Evolutionary conservation across 202 grass and related monocot genomes (phyloP).

Genomic region (Brachypodium distachyon): DNA sequence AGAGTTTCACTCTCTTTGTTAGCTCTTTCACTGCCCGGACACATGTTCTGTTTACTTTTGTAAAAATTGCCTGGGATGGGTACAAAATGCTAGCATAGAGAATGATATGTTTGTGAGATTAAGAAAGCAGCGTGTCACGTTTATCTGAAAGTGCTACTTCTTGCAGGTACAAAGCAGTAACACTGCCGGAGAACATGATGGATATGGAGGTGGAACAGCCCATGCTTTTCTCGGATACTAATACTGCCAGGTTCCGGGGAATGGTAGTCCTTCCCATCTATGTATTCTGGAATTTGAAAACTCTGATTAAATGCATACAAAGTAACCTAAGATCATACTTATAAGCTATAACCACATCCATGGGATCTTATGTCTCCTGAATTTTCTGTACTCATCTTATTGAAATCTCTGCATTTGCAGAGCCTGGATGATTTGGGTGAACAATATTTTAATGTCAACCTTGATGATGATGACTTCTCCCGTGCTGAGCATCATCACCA

Average conservation of each 20-base stretch:
- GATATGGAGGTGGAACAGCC: slow-evolving; percentile 58
- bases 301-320: neutral
- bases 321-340: neutral
- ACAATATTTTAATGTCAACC: slow-evolving; percentile 67
- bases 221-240: slow-evolving; percentile 32
- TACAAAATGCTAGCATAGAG: neutral
- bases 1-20: neutral
- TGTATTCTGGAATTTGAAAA: neutral
- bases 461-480: slow-evolving; percentile 50
- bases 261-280: slow-evolving; percentile 46
- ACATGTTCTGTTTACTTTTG: neutral
- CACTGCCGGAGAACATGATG: slow-evolving; percentile 41
- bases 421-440: slow-evolving; percentile 76
- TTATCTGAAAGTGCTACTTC: slow-evolving; percentile 9
- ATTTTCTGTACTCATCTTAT: slow-evolving; percentile 3
- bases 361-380: neutral
- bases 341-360: neutral
- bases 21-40: neutral
- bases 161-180: slow-evolving; percentile 82
- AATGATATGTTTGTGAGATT: neutral
- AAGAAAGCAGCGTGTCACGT: neutral
- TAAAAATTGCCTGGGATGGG: slow-evolving; percentile 7
- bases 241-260: slow-evolving; percentile 37
- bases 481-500: slow-evolving; percentile 45
- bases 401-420: slow-evolving; percentile 31